Evolutionary conservation across 2,329 filamentous ascomycete genomes (phyloP), one percentile per base, ranked within the genome.

Genomic region (Diaporthe capsici): DNA sequence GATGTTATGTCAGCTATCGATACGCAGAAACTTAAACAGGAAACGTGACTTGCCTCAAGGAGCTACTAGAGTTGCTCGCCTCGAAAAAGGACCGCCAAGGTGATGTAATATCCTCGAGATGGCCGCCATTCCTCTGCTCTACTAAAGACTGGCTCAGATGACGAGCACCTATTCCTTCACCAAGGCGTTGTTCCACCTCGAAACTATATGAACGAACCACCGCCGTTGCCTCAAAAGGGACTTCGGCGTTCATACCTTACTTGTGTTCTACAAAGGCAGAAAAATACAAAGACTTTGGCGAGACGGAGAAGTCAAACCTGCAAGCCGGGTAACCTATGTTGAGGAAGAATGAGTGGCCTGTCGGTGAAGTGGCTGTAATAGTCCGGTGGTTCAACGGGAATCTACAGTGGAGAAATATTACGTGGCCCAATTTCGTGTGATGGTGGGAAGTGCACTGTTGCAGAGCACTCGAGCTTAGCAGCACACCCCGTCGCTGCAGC

Each of bases 51-150:
- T 20, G 20, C 63, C 13, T 34, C 6, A 2, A 13, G n/a, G 13
- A 8, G 17, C 0, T 20, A 8, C 0, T 49, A 7, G 34, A 25
- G 37, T 9, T n/a, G 4, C 2, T 58, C 9, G 70, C 37, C 22
- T 79, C 78, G 12, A 77, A 79, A 10, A 78, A 77, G 1, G 31
- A 28, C 13, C 76, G 70, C 77, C 76, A 79, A 0, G 76, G 73
- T 31, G 77, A 63, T 4, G 47, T 31, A 22, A 76, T 34, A 8
- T 73, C 63, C 1, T 73, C 28, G 31, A 61, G 34, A 1, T 55
- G 37, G 10, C 53, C 73, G 12, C 25, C 1, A 2, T 17, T 51
- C 9, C 73, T 61, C 17, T 77, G 34, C 8, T 76, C 55, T 13
- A 72, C 25, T 15, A 79, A 28, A 4, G 78, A 51, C 13, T 74